Base-by-base conservation (phyloP, 2,329 filamentous ascomycete genomes). In the Fusarium tupiense region DNA sequence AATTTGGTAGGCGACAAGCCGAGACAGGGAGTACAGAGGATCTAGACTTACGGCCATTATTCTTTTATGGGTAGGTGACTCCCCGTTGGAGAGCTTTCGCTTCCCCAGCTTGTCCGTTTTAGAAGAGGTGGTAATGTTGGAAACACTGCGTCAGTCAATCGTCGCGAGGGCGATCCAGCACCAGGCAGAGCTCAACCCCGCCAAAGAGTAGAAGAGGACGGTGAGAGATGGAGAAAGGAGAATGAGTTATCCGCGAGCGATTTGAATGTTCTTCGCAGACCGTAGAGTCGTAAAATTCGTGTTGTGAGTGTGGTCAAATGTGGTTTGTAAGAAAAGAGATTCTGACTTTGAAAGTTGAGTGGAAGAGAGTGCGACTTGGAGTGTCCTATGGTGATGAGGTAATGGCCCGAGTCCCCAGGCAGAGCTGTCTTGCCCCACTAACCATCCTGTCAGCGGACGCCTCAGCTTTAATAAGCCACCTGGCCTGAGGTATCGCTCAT, bases 61-160 rank as follows among this genome's bases (percentile, higher is more conserved):
- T 85, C 86, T 87, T 84, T 91, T 91, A 57, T 85, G 84, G 82
- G 86, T 85, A 82, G 86, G 84, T 82, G 85, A 82, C 81, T 90
- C 89, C 85, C 88, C 88, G 84, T 85, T 84, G 76, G 90, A 92
- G 78, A 90, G 85, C 84, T 90, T 92, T 84, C 90, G 90, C 86
- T 92, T 92, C 87, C 89, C 89, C 88, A 89, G 88, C 83, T 89
- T 89, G 86, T 82, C 85, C 79, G 73, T 77, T 61, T 69, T 76
- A 67, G 74, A 67, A 62, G 76, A 66, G 62, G 78, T 79, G 59
- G 80, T 74, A 83, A 84, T 84, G 71, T 81, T 83, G 82, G 79
- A 77, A 71, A 70, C 67, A 61, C 63, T 69, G 65, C 50, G 69
- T 61, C 61, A 63, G 68, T 61, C 61, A 63, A 67, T 67, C 63